These are phyloP conservation scores for Oryza australiensis DNA, from an alignment of 176 grass and related monocot genomes.

Conservation along the genomic window DNA sequence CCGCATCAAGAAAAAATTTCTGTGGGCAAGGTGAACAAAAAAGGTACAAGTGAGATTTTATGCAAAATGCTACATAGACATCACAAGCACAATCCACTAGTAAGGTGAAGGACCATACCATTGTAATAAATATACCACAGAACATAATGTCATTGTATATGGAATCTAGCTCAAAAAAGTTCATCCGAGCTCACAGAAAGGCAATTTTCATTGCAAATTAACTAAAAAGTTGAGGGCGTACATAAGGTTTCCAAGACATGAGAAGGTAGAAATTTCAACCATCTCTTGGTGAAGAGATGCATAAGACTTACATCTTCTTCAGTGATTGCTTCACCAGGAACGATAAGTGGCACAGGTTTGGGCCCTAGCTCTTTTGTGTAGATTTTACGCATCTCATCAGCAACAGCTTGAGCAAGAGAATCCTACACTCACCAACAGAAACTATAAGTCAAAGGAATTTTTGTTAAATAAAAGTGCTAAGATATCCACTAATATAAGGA, in stretches of 20 bases:
- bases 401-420: slow-evolving; percentile 86
- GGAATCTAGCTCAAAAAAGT: not conserved
- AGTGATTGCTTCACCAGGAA: slow-evolving; percentile 73
- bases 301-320: slow-evolving; percentile 86
- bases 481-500: not conserved
- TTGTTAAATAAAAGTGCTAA: not conserved
- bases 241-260: not conserved
- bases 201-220: not conserved
- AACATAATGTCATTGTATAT: not conserved
- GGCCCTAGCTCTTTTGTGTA: slow-evolving; percentile 81
- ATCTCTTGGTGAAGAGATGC: not conserved
- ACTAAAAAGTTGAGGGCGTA: not conserved
- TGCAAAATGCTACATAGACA: not conserved
- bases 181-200: not conserved
- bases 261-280: not conserved
- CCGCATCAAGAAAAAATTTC: slow-evolving; percentile 95
- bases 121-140: not conserved
- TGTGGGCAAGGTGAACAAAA: slow-evolving; percentile 41
- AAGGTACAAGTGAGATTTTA: slow-evolving; percentile 7
- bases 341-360: slow-evolving; percentile 75
- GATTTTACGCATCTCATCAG: slow-evolving; percentile 75
- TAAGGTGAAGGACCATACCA: not conserved
- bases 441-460: not conserved
- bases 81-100: not conserved
- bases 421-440: slow-evolving; percentile 50